phyloP scores from a whole-genome alignment of 2,329 filamentous ascomycete species.

The Cadophora sp. region DNA sequence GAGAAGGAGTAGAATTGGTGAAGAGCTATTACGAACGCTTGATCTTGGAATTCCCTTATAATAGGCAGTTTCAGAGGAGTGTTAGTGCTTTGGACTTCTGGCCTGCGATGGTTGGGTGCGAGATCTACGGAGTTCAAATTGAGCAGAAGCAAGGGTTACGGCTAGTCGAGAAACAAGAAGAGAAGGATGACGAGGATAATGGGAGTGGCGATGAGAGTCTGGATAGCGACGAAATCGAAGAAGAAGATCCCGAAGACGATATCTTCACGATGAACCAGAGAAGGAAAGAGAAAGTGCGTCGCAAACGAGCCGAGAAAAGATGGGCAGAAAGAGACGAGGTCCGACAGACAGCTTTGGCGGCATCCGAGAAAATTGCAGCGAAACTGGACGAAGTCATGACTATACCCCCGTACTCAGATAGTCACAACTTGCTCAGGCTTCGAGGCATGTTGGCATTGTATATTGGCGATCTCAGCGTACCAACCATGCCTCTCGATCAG shows the following conservation, averaged over 20 bases:
- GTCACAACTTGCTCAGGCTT: constrained; percentile 70
- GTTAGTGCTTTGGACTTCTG: constrained; percentile 79
- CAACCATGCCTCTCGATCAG: constrained; percentile 35
- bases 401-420: constrained; percentile 73
- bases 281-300: constrained; percentile 26
- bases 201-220: constrained; percentile 34
- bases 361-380: constrained; percentile 67
- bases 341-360: constrained; percentile 39
- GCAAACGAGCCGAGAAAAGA: constrained; percentile 34
- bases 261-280: constrained; percentile 33
- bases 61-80: constrained; percentile 62
- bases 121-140: constrained; percentile 77
- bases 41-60: constrained; percentile 77
- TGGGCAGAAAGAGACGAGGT: constrained; percentile 43
- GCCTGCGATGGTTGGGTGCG: constrained; percentile 79
- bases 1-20: constrained; percentile 61
- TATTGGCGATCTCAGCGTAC: constrained; percentile 70
- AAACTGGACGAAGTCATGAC: constrained; percentile 76
- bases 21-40: constrained; percentile 78
- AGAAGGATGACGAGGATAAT: constrained; percentile 39
- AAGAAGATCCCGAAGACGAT: constrained; percentile 36
- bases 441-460: constrained; percentile 79
- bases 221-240: constrained; percentile 27
- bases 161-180: constrained; percentile 45
- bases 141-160: constrained; percentile 58